A percentile compares a stretch with the other conserved stretches of the same genome.
phyloP scores from a whole-genome alignment of 148 eudicot species.

The Rhododendron vialii region DNA sequence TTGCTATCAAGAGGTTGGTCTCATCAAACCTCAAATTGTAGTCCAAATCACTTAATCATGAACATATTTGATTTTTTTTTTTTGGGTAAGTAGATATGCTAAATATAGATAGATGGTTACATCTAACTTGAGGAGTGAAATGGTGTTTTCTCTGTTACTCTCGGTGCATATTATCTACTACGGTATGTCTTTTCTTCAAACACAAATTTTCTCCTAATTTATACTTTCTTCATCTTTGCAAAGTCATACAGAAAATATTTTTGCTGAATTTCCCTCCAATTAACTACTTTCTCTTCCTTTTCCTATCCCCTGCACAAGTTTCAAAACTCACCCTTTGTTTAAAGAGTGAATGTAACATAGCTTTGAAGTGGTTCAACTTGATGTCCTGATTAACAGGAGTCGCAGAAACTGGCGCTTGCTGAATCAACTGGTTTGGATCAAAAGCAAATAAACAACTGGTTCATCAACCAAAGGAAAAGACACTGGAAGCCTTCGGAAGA shows the following conservation, averaged over 20 bases:
- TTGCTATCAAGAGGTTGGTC: neutral
- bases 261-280: too few species aligned
- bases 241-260: too few species aligned
- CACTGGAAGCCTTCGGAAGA: conserved; percentile 99
- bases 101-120: neutral
- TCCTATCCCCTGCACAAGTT: neutral
- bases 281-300: neutral
- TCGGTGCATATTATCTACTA: neutral
- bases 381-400: conserved; percentile 46
- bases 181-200: neutral
- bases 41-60: neutral
- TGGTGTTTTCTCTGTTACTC: neutral
- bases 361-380: neutral
- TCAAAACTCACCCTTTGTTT: neutral
- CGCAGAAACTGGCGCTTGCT: conserved; percentile 85
- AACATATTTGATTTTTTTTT: neutral
- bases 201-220: neutral
- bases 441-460: conserved; percentile 98
- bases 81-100: too few species aligned
- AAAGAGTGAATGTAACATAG: neutral
- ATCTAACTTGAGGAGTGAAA: neutral
- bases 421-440: conserved; percentile 88
- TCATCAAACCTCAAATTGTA: neutral
- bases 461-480: conserved; percentile 92
- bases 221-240: neutral